These are phyloP conservation scores for Ormosia semicastrata DNA, from an alignment of 306 rosid genomes.

Conservation along the genomic window DNA sequence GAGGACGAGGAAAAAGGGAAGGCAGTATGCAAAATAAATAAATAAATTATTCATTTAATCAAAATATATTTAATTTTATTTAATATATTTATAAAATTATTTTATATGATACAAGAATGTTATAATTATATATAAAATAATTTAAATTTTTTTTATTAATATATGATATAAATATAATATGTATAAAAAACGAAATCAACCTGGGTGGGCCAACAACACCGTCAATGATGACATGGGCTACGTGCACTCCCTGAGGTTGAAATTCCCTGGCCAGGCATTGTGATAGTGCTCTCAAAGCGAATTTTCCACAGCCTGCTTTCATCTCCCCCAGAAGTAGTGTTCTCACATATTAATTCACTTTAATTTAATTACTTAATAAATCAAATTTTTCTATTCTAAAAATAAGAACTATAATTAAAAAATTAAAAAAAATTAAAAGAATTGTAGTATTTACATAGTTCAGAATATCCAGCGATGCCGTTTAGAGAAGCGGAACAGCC, in stretches of 20 bases:
- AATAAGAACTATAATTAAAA: not conserved
- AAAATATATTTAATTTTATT: no score
- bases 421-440: not conserved
- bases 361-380: not conserved
- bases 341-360: not conserved
- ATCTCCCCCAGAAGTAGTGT: conserved; percentile 12
- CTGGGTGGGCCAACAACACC: conserved; percentile 79
- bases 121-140: no score
- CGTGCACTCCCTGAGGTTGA: conserved; percentile 84
- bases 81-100: no score
- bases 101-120: no score
- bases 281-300: conserved; percentile 83
- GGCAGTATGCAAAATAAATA: not conserved
- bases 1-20: not conserved
- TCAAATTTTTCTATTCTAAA: not conserved
- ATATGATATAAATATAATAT: no score
- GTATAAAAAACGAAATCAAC: conserved; percentile 39
- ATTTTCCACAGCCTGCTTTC: conserved; percentile 90
- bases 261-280: conserved; percentile 89
- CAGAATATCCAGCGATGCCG: conserved; percentile 78
- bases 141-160: no score
- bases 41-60: no score
- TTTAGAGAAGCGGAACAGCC: conserved; percentile 86
- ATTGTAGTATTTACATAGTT: conserved; percentile 52
- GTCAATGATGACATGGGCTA: conserved; percentile 81